Evolutionary conservation across 768 basidiomycete species (phyloP), one percentile per base, ranked within the genome.

Genomic region (Lactarius sp.): DNA sequence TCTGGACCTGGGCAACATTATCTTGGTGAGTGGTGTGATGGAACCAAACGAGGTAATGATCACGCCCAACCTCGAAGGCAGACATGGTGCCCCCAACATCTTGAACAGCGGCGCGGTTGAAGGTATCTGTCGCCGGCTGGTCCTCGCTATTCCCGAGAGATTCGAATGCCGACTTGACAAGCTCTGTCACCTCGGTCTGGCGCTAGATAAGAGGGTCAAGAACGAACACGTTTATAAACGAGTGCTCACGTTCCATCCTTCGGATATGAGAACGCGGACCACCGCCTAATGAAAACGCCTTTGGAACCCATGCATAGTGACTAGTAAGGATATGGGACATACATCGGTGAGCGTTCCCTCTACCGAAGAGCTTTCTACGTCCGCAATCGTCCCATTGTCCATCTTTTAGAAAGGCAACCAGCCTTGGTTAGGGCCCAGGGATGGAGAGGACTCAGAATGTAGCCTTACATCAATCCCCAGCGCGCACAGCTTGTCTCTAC

Each of bases 381-480:
- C 37, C 37, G 46, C 37, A 22, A 59, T 59, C 36, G 31, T 18
- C 14, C 39, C 37, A 4, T 64, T 46, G 4, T 59, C 39, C 62
- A 59, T 59, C 62, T 64, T 39, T 18, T 2, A 3, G 44, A 31
- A 22, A 44, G 5, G 8, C 27, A 16, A 16, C n/a, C 47, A 16
- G 5, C 39, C 14, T 3, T 36, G 6, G 39, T 57, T 22, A 9
- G 53, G n/a, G 3, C 36, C 22, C 13, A 3, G 39, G 12, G 13
- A 34, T 42, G 12, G 12, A 52, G 49, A 47, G 16, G 42, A 2
- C 7, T 31, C 27, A 6, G 31, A 18, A 31, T 3, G 9, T 9
- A 18, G 7, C 54, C 62, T 59, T 59, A 64, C 62, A 31, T 64
- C 62, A 37, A 64, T 64, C 16, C 62, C 62, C 12, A 64, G 57